Base-by-base conservation (phyloP, 2,329 filamentous ascomycete genomes). In the Exophiala xenobiotica region DNA sequence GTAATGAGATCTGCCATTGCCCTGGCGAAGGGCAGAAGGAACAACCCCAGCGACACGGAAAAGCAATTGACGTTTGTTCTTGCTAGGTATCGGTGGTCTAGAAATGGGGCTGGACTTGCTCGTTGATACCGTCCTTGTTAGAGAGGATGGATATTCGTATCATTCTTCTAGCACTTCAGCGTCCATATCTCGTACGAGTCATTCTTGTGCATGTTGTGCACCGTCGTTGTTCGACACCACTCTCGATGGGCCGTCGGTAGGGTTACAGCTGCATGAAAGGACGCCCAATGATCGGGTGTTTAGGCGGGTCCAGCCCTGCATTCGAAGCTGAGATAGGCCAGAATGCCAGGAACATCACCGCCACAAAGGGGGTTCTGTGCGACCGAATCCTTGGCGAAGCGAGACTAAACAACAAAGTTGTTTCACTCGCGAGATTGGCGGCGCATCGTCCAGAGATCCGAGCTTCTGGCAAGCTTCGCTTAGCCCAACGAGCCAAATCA, bases 61-160 rank as follows among this genome's bases (percentile, higher is more conserved):
- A 76, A 68, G 51, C 69, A 70, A 59, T 68, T 77, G 9, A 68
- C 75, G 49, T 76, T 78, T 51, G 66, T 74, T 7, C 64, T 80
- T n/a, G 77, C 76, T 4, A 63, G 79, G 38, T 80, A 80, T 57
- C 70, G 77, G 38, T 80, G 77, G 77, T 79, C 71, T 39, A 68
- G 67, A 47, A 59, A 70, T 38, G 69, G 69, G 6, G 71, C 69
- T 35, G 69, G 69, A 7, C 63, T 72, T 27, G 69, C 69, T 20
- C 53, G 56, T 19, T 61, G 53, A 55, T n/a, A n/a, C n/a, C n/a
- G n/a, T n/a, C n/a, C n/a, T n/a, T n/a, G n/a, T n/a, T n/a, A n/a
- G n/a, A n/a, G n/a, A n/a, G n/a, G n/a, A n/a, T n/a, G n/a, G n/a
- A n/a, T n/a, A n/a, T n/a, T n/a, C n/a, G n/a, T n/a, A n/a, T n/a